These are phyloP conservation scores for Komagataella pseudopastoris DNA, from an alignment of 805 yeast species.

Conservation along the genomic window DNA sequence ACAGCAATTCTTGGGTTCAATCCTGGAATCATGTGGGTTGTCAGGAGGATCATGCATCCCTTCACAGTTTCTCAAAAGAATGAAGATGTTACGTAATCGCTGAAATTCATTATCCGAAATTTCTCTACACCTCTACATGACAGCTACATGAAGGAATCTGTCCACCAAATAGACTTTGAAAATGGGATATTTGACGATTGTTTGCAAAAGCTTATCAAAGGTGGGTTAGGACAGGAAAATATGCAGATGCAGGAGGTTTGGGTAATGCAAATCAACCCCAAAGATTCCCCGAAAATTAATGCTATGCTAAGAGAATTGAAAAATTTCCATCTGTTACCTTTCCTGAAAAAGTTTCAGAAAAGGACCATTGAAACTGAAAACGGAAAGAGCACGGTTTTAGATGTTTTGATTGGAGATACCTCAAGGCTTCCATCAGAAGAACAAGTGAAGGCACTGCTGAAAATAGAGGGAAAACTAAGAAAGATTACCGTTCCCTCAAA, in stretches of 20 bases:
- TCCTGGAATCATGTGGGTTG: not conserved
- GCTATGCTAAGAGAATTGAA: not conserved
- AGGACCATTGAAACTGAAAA: not conserved
- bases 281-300: not conserved
- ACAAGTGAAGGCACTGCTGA: not conserved
- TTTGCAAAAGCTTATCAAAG: conserved; percentile 22
- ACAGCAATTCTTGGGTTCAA: not conserved
- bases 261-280: not conserved
- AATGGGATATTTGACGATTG: conserved; percentile 22
- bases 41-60: too few species aligned
- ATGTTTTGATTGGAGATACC: not conserved
- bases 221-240: not conserved
- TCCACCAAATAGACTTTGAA: conserved; percentile 24
- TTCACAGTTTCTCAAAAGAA: not conserved
- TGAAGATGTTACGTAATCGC: not conserved
- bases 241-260: not conserved
- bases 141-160: not conserved
- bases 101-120: not conserved
- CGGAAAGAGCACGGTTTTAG: not conserved
- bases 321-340: not conserved
- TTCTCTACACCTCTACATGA: not conserved
- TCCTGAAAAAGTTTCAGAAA: not conserved
- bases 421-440: not conserved
- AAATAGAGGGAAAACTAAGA: not conserved
- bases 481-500: conserved; percentile 34